These are phyloP conservation scores for Cyberlindnera suaveolens DNA, from an alignment of 805 yeast species.

Conservation along the genomic window DNA sequence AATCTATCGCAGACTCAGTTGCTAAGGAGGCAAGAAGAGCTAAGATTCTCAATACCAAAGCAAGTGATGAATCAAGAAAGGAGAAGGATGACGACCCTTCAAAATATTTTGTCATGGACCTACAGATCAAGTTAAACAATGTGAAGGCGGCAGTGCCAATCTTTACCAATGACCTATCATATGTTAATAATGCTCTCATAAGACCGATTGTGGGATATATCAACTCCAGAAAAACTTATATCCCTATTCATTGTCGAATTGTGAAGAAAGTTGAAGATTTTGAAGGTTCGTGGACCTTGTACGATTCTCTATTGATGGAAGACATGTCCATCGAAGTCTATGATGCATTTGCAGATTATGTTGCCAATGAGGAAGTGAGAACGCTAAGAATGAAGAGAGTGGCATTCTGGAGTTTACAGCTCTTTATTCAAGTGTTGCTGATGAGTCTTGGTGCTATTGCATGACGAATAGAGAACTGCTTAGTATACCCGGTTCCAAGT, in stretches of 20 bases:
- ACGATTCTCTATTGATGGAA: conserved; percentile 86
- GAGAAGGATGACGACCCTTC: conserved; percentile 27
- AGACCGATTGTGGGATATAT: conserved; percentile 95
- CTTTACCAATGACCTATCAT: conserved; percentile 81
- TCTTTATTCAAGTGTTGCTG: conserved; percentile 72
- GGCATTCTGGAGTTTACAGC: conserved; percentile 89
- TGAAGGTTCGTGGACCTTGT: conserved; percentile 94
- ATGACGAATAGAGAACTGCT: conserved; percentile 13
- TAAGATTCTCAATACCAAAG: conserved; percentile 15
- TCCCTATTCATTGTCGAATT: conserved; percentile 79
- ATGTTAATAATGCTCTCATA: conserved; percentile 84
- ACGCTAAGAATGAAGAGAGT: conserved; percentile 70
- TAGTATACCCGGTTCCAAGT: not conserved
- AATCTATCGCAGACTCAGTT: conserved; percentile 40
- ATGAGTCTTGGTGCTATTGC: conserved; percentile 78
- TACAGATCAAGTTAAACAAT: conserved; percentile 73
- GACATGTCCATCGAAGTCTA: conserved; percentile 86
- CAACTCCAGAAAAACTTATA: conserved; percentile 82
- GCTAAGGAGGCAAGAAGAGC: conserved; percentile 42
- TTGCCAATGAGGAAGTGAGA: conserved; percentile 78
- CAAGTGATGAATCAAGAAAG: conserved; percentile 15
- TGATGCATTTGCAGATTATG: conserved; percentile 84
- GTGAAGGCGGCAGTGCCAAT: conserved; percentile 88
- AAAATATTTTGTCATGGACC: conserved; percentile 68
- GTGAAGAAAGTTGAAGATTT: conserved; percentile 77